Evolutionary conservation across 208 protist species (phyloP).

Genomic region (Trypanosoma brucei): DNA sequence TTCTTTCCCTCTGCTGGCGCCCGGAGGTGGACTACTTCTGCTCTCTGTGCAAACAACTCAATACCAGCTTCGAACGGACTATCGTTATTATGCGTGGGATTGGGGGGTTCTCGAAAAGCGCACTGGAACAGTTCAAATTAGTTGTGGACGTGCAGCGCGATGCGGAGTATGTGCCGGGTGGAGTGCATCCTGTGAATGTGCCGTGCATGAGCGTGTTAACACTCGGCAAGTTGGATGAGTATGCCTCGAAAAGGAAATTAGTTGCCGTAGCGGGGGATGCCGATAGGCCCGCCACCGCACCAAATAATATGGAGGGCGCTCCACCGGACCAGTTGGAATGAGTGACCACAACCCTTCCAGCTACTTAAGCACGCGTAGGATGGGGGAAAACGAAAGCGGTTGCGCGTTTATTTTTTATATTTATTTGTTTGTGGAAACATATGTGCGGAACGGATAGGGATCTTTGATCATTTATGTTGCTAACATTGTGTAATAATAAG

Average conservation of each 20-base stretch:
- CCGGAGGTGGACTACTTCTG: constrained; percentile 88
- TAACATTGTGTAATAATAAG: too few relatives aligned
- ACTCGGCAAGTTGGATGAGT: constrained; percentile 41
- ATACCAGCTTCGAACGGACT: constrained; percentile 45
- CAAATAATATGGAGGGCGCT: neutral
- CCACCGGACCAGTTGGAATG: neutral
- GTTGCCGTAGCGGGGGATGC: neutral
- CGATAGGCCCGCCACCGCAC: neutral
- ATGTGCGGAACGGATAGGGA: too few relatives aligned
- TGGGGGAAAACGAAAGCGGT: too few relatives aligned
- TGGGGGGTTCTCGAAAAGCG: constrained; percentile 72
- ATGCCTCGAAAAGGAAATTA: neutral
- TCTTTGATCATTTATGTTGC: too few relatives aligned
- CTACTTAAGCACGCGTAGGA: too few relatives aligned
- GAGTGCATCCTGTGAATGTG: constrained; percentile 33
- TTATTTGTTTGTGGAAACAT: too few relatives aligned
- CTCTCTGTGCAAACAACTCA: constrained; percentile 58
- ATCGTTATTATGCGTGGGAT: constrained; percentile 81
- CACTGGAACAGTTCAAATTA: constrained; percentile 73
- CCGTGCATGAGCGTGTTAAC: constrained; percentile 49
- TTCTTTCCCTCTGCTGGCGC: constrained; percentile 49
- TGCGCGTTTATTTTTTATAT: too few relatives aligned
- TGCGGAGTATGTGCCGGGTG: constrained; percentile 34
- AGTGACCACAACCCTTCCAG: too few relatives aligned
- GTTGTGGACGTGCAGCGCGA: constrained; percentile 63